Percentiles rank a stretch among this genome's conserved stretches.
Evolutionary conservation across 148 eudicot genomes (phyloP).

Genomic region (Talinum fruticosum): DNA sequence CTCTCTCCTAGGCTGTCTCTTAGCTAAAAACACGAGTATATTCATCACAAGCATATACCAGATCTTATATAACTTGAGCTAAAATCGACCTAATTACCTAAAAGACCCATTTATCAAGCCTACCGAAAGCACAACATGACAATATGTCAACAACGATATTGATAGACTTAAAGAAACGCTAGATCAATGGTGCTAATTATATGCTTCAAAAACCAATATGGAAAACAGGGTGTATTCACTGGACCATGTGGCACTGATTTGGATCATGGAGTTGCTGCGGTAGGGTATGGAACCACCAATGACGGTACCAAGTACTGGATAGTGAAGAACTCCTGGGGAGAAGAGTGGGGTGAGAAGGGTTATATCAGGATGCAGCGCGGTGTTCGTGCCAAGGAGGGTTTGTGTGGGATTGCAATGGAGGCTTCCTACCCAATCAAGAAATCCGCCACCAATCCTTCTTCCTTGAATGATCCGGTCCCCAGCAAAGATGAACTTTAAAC

Average conservation of each 20-base stretch:
- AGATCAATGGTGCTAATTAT: background rate
- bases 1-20: background rate
- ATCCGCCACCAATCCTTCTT: constrained; percentile 42
- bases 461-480: background rate
- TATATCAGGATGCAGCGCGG: constrained; percentile 65
- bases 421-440: constrained; percentile 70
- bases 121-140: no score
- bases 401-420: constrained; percentile 76
- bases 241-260: constrained; percentile 72
- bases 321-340: constrained; percentile 85
- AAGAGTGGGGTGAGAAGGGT: constrained; percentile 81
- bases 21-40: no score
- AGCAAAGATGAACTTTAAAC: constrained; percentile 49
- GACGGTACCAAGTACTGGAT: constrained; percentile 88
- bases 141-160: no score
- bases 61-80: no score
- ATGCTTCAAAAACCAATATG: background rate
- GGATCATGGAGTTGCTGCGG: constrained; percentile 71
- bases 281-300: constrained; percentile 63
- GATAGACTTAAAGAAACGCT: background rate
- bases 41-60: no score
- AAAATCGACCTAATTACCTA: no score
- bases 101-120: no score
- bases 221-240: constrained; percentile 61
- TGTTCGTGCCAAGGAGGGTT: constrained; percentile 41